Evolutionary conservation across 306 rosid genomes (phyloP).

Genomic region (Castanospermum australe): DNA sequence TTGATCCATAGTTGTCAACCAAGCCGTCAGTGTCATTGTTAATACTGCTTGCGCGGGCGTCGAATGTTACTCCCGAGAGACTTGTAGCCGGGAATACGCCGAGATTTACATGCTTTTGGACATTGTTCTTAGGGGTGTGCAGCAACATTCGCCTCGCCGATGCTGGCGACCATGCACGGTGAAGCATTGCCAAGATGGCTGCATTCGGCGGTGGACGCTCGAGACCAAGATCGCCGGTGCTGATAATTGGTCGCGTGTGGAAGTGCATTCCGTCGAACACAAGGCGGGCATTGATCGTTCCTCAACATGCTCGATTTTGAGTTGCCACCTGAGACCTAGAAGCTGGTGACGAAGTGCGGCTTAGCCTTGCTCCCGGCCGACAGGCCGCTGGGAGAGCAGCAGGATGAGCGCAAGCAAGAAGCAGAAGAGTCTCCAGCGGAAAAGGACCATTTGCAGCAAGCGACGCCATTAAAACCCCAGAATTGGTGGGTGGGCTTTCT

Average conservation of each 20-base stretch:
- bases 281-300: constrained; percentile 59
- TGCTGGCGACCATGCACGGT: constrained; percentile 87
- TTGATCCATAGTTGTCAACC: constrained; percentile 91
- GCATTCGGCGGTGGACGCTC: constrained; percentile 71
- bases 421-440: constrained; percentile 55
- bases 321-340: constrained; percentile 78
- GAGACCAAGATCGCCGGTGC: constrained; percentile 95
- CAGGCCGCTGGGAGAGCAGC: constrained; percentile 46
- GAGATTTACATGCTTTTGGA: constrained; percentile 97
- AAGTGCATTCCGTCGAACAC: constrained; percentile 74
- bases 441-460: constrained; percentile 91
- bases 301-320: constrained; percentile 57
- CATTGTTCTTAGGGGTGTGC: constrained; percentile 85
- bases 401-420: constrained; percentile 51
- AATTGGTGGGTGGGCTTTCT: constrained; percentile 82
- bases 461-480: constrained; percentile 74
- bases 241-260: constrained; percentile 52
- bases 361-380: constrained; percentile 48
- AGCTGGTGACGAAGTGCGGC: constrained; percentile 79
- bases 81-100: constrained; percentile 81
- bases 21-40: constrained; percentile 85
- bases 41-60: constrained; percentile 91
- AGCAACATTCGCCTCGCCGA: constrained; percentile 92
- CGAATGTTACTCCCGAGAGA: constrained; percentile 92
- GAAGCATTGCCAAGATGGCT: constrained; percentile 98